A percentile compares a stretch with the other conserved stretches of the same genome.
These are phyloP conservation scores for Gelatoporia subvermispora DNA, from an alignment of 768 basidiomycete species.

Conservation along the genomic window DNA sequence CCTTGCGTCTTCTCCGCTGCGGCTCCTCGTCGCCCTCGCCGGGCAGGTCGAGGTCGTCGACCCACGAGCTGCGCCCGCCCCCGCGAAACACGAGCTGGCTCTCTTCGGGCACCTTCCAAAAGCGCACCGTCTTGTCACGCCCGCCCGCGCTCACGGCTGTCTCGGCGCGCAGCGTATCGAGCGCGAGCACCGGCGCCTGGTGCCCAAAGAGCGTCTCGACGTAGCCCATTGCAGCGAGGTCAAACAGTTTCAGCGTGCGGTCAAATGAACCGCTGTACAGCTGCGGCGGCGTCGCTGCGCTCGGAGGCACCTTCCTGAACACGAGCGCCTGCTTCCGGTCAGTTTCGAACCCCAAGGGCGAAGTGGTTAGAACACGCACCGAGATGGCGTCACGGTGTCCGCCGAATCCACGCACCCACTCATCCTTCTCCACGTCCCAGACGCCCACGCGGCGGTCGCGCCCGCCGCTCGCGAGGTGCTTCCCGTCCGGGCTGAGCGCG, in stretches of 20 bases:
- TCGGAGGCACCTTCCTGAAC: constrained; percentile 63
- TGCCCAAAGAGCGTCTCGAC: constrained; percentile 97
- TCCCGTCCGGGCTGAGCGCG: constrained; percentile 82
- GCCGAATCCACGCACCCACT: constrained; percentile 78
- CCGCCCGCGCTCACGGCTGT: constrained; percentile 84
- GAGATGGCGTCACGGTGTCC: constrained; percentile 72
- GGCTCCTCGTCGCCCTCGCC: constrained; percentile 50
- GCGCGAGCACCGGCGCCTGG: constrained; percentile 75
- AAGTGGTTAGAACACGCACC: constrained; percentile 44
- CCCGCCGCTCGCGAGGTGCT: constrained; percentile 81
- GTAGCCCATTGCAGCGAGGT: constrained; percentile 78
- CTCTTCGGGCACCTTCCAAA: constrained; percentile 96
- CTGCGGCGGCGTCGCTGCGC: constrained; percentile 29
- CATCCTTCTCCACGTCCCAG: constrained; percentile 74
- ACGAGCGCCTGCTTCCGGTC: constrained; percentile 46
- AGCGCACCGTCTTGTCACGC: constrained; percentile 86
- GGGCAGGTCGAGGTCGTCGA: constrained; percentile 67
- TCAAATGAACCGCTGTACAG: constrained; percentile 79
- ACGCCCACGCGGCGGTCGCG: constrained; percentile 77
- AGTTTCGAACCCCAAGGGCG: constrained; percentile 20
- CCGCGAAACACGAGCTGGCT: constrained; percentile 94
- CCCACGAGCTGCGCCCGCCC: constrained; percentile 77
- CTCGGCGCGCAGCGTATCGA: constrained; percentile 82
- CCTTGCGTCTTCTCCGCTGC: constrained; percentile 23
- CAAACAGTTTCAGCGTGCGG: constrained; percentile 87